A percentile compares a stretch with the other conserved stretches of the same genome.
These are phyloP conservation scores for Volvox reticuliferus DNA, from an alignment of 139 green algal species.

Conservation along the genomic window DNA sequence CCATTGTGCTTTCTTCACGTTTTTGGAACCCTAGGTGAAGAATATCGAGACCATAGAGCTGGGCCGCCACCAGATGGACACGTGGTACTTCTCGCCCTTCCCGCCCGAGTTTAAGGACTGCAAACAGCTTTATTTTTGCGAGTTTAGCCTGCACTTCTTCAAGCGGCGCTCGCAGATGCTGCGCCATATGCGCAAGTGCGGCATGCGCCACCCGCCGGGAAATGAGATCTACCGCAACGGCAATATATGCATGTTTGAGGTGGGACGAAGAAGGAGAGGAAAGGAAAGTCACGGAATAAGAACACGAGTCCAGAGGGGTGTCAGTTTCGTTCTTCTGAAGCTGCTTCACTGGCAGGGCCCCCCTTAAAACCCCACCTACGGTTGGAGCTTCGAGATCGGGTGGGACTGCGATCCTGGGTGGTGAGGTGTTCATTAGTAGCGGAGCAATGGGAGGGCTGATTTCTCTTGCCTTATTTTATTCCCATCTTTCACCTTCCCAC, in stretches of 20 bases:
- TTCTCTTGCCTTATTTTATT: too few relatives aligned
- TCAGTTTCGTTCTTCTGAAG: too few relatives aligned
- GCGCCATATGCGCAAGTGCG: constrained; percentile 85
- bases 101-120: constrained; percentile 91
- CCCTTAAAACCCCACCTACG: too few relatives aligned
- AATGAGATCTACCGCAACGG: constrained; percentile 98
- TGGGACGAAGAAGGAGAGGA: constrained; percentile 42
- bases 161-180: constrained; percentile 87
- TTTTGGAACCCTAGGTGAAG: constrained; percentile 76
- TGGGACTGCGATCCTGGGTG: too few relatives aligned
- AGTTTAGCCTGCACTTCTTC: constrained; percentile 95
- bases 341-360: too few relatives aligned
- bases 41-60: constrained; percentile 97
- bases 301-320: too few relatives aligned
- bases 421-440: too few relatives aligned
- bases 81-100: constrained; percentile 99
- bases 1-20: too few relatives aligned
- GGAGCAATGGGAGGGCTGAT: too few relatives aligned
- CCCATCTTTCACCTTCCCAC: too few relatives aligned
- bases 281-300: too few relatives aligned
- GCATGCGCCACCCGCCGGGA: constrained; percentile 92
- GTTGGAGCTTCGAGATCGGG: too few relatives aligned
- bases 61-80: constrained; percentile 95
- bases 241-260: constrained; percentile 93
- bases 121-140: constrained; percentile 98